Base-by-base conservation (phyloP, 257 asterid genomes). In the Fraxinus anomala region DNA sequence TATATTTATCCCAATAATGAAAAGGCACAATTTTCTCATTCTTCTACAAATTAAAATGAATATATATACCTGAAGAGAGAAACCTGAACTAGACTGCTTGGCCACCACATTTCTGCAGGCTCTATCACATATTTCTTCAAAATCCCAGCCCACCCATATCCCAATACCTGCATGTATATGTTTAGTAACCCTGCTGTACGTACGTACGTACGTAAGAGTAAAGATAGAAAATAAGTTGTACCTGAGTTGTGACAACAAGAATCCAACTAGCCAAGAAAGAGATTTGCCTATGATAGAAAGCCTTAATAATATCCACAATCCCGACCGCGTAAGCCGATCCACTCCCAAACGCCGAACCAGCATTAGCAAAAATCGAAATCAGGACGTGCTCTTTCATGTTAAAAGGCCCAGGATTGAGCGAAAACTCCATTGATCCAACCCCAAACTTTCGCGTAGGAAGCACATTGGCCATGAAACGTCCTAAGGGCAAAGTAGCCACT, bases 21-120 rank as follows among this genome's bases (percentile, higher is more conserved):
- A 36, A 36, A 36, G 40, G 40, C 39, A 36, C 39, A 36, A 36
- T 0, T 36, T 36, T 36, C 40, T 36, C 10, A 36, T 36, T 36
- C 40, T 36, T 9, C 40, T 47, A 12, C 19, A 47, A 10, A 47
- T 47, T 31, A 30, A 30, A 30, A 30, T 30, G 33, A 30, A 44
- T 12, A 49, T 51, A 51, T 49, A 14, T 56, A 51, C 94, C 94
- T 81, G 82, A 89, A 86, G 75, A 89, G 94, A 26, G 92, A 89
- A 77, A 89, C 92, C 85, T 89, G 94, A 75, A 88, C 92, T 8
- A 88, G 85, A 77, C 88, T 80, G 39, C 77, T 14, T 1, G 92
- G 92, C 94, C 94, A 88, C 92, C 92, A 89, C 94, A 89, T 89
- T 19, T 86, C 89, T 14, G 90, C 92, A 17, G 94, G 92, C 59